Base-by-base conservation (phyloP, 306 rosid species). In the Cicer judaicum region DNA sequence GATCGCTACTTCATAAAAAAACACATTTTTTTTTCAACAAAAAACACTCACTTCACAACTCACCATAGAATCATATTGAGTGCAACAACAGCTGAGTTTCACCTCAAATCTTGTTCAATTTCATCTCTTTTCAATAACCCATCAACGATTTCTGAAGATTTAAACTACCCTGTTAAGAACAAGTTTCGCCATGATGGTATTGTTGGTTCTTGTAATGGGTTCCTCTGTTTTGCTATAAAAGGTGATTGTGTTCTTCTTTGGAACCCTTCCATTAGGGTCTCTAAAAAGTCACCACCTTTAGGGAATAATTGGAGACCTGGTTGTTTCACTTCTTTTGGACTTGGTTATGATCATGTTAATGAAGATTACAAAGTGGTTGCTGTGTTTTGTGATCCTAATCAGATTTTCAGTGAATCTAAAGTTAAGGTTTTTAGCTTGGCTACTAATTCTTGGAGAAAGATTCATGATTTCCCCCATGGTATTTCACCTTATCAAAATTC, bases 231-330 rank as follows among this genome's bases (percentile, higher is more conserved):
- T 21, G 86, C 88, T n/a, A 81, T 85, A 8, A 81, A 85, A 52
- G 82, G 84, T 43, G 86, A 81, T n/a, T 78, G 81, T 70, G 88
- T 78, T 16, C 85, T 84, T 75, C 83, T 84, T 4, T 84, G 88
- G 88, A 84, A 84, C 70, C 88, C 88, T 18, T 81, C 88, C 7
- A 70, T 40, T 0, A 81, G 85, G 74, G 67, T 75, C 38, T 81
- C 83, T n/a, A 81, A 81, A 29, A 84, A 84, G 42, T 84, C 88
- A 5, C 85, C 88, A 49, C 84, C 88, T 79, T n/a, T 81, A 69
- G 77, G 74, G 2, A 85, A 81, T 55, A 82, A 85, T 66, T 85
- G 88, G 88, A 81, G 86, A 53, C 84, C 86, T 1, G 84, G 86
- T 50, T 85, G 88, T 72, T 85, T 59, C 40, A 85, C 88, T 75